Conservation (phyloP, 2,329 filamentous ascomycete species). For the Botrytis cinerea region DNA sequence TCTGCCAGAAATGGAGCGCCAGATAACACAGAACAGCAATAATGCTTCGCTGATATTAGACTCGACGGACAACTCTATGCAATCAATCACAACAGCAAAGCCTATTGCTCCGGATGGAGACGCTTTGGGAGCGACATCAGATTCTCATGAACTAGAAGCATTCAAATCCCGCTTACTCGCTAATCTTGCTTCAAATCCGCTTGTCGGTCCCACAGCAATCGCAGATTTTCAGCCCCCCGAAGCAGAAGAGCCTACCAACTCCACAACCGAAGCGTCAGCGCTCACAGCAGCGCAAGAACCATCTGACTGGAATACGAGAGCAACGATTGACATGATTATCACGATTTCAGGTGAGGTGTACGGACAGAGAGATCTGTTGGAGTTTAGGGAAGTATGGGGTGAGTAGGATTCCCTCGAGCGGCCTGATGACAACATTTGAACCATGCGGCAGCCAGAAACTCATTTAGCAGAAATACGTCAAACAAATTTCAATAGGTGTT, state of each 20-base stretch:
- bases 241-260: background rate
- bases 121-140: background rate
- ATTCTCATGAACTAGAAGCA: background rate
- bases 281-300: constrained; percentile 4
- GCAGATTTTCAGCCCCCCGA: background rate
- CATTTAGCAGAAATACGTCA: background rate
- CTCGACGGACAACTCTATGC: background rate
- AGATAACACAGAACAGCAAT: background rate
- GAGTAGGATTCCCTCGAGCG: background rate
- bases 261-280: background rate
- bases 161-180: constrained; percentile 12
- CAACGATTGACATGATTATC: constrained; percentile 90
- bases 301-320: constrained; percentile 48
- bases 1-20: background rate
- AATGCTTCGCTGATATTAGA: background rate
- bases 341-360: constrained; percentile 86
- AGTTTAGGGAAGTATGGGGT: constrained; percentile 63
- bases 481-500: background rate
- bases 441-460: background rate
- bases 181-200: background rate
- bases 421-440: background rate
- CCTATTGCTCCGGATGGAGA: background rate
- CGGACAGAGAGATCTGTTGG: constrained; percentile 82
- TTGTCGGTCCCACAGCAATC: background rate
- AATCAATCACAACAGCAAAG: background rate